Evolutionary conservation across 2,329 filamentous ascomycete genomes (phyloP), one percentile per base, ranked within the genome.

Genomic region (Fusarium sp.): DNA sequence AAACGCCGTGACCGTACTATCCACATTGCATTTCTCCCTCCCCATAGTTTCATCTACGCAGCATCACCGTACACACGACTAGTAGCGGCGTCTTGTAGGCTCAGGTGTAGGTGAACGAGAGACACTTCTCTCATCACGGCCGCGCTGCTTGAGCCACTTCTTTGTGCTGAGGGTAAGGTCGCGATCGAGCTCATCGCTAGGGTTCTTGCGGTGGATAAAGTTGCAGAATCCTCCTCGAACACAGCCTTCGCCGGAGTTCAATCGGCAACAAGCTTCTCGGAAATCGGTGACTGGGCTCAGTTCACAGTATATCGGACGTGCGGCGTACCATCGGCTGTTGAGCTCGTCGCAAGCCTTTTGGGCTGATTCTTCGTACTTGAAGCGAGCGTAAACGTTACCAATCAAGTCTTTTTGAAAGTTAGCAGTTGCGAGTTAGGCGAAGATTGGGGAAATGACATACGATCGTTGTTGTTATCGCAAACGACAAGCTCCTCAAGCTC

Each of bases 381-480:
- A 99, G 74, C 96, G 93, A 53, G 96, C 96, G 85, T 99, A 99
- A 77, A 99, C 96, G 82, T 99, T 99, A 78, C 96, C 96, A 79
- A 99, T 98, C 55, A 99, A 87, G 83, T 99, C 91, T 93, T 71
- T 25, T 25, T 57, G 9, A 12, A 19, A 18, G 71, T 80, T 69
- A 80, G 75, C 26, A 58, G 51, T 34, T 26, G 9, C 5, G n/a
- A 45, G 25, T 11, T 11, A 43, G 14, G 42, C 30, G 8, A 12
- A 28, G 13, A 31, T 21, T 12, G 21, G 16, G 13, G 19, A 48
- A 57, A 61, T 83, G 11, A 88, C 90, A 75, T 80, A 93, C 90
- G 95, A 79, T 99, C 96, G 83, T 99, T 99, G 83, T 98, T 98
- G 82, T 99, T 99, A 84, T 99, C 96, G 83, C 96, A 99, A 4